phyloP scores from a whole-genome alignment of 2,329 filamentous ascomycete genomes.

The Ambrosiella beaveri region DNA sequence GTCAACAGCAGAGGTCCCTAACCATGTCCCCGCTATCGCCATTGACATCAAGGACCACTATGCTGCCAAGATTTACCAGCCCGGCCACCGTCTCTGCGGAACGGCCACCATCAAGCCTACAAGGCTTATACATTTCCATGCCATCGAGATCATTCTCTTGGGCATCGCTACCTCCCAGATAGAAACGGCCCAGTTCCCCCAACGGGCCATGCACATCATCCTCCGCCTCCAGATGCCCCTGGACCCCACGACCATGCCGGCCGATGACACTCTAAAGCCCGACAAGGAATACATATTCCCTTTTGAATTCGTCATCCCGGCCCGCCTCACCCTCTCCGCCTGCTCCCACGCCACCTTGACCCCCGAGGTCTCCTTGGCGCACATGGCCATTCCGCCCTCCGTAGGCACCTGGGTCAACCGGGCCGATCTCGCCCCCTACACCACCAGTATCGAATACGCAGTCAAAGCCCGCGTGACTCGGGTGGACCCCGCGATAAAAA shows the following conservation, averaged over 20 bases:
- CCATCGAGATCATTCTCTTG: slow-evolving; percentile 34
- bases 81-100: slow-evolving; percentile 33
- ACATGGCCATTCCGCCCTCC: slow-evolving; percentile 34
- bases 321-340: slow-evolving; percentile 37
- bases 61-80: slow-evolving; percentile 37
- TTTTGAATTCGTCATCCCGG: slow-evolving; percentile 43
- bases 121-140: slow-evolving; percentile 32
- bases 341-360: slow-evolving; percentile 27
- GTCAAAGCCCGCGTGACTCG: slow-evolving; percentile 29
- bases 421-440: slow-evolving; percentile 37
- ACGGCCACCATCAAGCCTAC: slow-evolving; percentile 28
- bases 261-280: slow-evolving; percentile 29
- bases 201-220: slow-evolving; percentile 33
- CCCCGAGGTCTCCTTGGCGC: slow-evolving; percentile 29
- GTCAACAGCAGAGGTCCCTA: neutral
- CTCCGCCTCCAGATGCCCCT: slow-evolving; percentile 40
- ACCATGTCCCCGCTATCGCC: slow-evolving; percentile 24
- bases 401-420: slow-evolving; percentile 20
- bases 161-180: slow-evolving; percentile 33
- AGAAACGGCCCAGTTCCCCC: slow-evolving; percentile 32
- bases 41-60: slow-evolving; percentile 37
- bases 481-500: slow-evolving; percentile 16
- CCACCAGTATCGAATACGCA: slow-evolving; percentile 35
- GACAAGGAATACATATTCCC: slow-evolving; percentile 32
- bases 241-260: slow-evolving; percentile 28